A percentile compares a stretch with the other conserved stretches of the same genome.
These are phyloP conservation scores for Penicillium sp. DNA, from an alignment of 2,329 filamentous ascomycete species.

Conservation along the genomic window DNA sequence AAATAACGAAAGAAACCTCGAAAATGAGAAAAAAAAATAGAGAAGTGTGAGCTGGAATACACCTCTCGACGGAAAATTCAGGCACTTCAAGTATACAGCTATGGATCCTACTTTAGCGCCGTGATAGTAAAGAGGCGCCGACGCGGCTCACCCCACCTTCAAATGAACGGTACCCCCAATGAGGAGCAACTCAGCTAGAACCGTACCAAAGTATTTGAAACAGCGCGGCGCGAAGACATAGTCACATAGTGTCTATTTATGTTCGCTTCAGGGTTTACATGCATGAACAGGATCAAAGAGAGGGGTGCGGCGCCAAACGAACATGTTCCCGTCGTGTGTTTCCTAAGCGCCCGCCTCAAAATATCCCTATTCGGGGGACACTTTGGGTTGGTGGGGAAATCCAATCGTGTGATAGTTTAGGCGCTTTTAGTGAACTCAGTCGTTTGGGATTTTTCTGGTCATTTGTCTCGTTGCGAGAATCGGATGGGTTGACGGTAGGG, in stretches of 20 bases:
- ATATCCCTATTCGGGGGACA: neutral
- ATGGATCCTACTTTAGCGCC: slow-evolving; percentile 1
- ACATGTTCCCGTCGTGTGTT: neutral
- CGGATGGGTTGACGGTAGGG: too few relatives aligned
- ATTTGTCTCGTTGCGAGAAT: too few relatives aligned
- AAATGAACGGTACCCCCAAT: slow-evolving; percentile 4
- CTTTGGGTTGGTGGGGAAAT: neutral
- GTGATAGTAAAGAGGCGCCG: slow-evolving; percentile 1
- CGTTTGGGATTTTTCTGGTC: neutral
- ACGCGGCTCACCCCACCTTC: slow-evolving; percentile 3
- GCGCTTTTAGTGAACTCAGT: neutral
- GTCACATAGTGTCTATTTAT: neutral
- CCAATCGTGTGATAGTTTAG: slow-evolving; percentile 4
- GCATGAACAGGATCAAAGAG: neutral
- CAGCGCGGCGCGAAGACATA: neutral
- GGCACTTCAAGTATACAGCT: neutral
- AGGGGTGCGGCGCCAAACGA: neutral
- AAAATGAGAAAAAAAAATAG: neutral
- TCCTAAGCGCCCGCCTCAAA: neutral
- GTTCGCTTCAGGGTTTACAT: neutral
- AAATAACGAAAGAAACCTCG: neutral
- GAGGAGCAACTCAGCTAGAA: neutral
- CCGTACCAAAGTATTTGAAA: slow-evolving; percentile 3
- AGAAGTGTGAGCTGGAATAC: neutral
- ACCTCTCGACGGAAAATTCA: too few relatives aligned